Conservation (phyloP, 352 stramenopile genomes). For the Achlya hypogyna region DNA sequence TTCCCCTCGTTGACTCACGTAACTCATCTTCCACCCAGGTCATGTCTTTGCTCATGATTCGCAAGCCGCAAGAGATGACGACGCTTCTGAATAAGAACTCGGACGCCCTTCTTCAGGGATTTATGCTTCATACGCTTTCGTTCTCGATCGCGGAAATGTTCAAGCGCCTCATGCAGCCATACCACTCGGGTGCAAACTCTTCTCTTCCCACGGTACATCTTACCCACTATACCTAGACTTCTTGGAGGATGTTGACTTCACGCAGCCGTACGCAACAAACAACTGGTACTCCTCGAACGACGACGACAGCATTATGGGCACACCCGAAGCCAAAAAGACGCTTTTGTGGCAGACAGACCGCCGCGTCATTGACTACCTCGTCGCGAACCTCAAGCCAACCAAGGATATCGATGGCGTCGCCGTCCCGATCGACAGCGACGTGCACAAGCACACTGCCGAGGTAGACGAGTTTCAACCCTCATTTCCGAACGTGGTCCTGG, state of each 20-base stretch:
- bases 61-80: conserved; percentile 81
- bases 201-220: neutral
- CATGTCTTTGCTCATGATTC: conserved; percentile 82
- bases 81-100: conserved; percentile 74
- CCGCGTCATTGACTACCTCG: conserved; percentile 53
- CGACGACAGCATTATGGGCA: conserved; percentile 52
- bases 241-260: conserved; percentile 83
- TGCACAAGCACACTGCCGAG: conserved; percentile 77
- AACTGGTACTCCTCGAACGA: conserved; percentile 53
- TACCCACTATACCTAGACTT: conserved; percentile 35
- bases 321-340: conserved; percentile 60
- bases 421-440: conserved; percentile 44
- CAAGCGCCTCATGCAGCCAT: conserved; percentile 75
- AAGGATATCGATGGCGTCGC: conserved; percentile 24
- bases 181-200: conserved; percentile 37
- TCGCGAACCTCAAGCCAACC: conserved; percentile 38
- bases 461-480: conserved; percentile 39
- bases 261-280: conserved; percentile 68
- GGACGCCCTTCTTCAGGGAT: conserved; percentile 53
- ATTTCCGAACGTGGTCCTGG: neutral
- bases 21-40: conserved; percentile 27
- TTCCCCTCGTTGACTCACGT: neutral
- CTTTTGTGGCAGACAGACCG: conserved; percentile 68
- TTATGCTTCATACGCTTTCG: conserved; percentile 53
- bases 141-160: conserved; percentile 77